These are phyloP conservation scores for Trichosanthes truncata DNA, from an alignment of 306 rosid genomes.

Conservation along the genomic window DNA sequence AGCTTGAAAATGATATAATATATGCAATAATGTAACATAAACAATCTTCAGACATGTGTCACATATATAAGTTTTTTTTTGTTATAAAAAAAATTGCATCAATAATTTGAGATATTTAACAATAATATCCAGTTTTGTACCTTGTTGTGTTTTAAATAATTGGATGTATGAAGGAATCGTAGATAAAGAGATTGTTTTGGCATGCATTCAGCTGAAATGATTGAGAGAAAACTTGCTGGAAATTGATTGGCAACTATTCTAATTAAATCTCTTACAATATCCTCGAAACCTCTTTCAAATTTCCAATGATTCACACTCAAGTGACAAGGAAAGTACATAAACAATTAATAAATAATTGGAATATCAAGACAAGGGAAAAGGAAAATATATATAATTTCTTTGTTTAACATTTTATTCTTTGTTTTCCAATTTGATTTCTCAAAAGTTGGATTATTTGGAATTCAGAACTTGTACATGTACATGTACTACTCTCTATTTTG, in stretches of 20 bases:
- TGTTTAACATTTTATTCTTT: neutral
- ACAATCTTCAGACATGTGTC: neutral
- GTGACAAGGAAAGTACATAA: neutral
- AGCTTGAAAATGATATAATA: neutral
- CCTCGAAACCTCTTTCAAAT: neutral
- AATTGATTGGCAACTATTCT: neutral
- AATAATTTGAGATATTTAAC: constrained; percentile 1
- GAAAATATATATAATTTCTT: too few relatives aligned
- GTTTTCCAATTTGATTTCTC: neutral
- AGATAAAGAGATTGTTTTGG: neutral
- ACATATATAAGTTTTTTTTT: neutral
- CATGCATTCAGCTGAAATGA: neutral
- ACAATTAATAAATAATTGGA: neutral
- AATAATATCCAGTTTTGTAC: constrained; percentile 4
- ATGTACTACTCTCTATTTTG: neutral
- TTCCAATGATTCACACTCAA: neutral
- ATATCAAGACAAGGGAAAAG: neutral
- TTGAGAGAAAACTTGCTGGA: neutral
- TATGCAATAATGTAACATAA: neutral
- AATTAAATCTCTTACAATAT: neutral
- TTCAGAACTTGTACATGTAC: too few relatives aligned
- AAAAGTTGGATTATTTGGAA: neutral
- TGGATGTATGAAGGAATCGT: neutral
- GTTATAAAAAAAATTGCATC: too few relatives aligned
- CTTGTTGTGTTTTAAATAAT: neutral